phyloP scores from a whole-genome alignment of 192 early-diverging fungal species.

The Backusella tuberculispora region DNA sequence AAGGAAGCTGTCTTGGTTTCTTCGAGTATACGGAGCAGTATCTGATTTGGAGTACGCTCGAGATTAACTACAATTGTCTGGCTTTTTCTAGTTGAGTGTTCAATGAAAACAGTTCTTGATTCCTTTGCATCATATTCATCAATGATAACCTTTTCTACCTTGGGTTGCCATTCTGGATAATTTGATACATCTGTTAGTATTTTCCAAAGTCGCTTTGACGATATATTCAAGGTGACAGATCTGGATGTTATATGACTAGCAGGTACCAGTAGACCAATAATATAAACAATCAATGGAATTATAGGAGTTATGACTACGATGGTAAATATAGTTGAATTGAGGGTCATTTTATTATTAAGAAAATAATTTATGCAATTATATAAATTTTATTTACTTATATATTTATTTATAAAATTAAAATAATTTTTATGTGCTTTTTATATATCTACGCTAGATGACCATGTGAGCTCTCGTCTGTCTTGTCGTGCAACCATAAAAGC shows the following conservation, averaged over 20 bases:
- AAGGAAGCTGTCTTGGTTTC: constrained; percentile 22
- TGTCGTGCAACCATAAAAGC: neutral
- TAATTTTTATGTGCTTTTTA: neutral
- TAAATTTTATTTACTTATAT: neutral
- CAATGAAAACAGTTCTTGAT: constrained; percentile 24
- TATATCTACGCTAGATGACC: neutral
- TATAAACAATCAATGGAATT: constrained; percentile 33
- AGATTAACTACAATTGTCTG: constrained; percentile 27
- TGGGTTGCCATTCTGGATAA: constrained; percentile 34
- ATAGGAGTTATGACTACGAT: constrained; percentile 17
- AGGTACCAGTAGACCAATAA: constrained; percentile 33
- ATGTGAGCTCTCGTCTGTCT: neutral
- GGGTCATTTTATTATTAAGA: neutral
- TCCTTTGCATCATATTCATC: constrained; percentile 11
- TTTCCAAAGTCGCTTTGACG: constrained; percentile 26
- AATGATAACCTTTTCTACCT: constrained; percentile 23
- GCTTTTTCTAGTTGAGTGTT: constrained; percentile 30
- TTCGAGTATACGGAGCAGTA: constrained; percentile 31
- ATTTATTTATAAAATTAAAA: constrained; percentile 1
- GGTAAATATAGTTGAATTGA: neutral
- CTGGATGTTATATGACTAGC: constrained; percentile 32
- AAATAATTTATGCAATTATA: neutral
- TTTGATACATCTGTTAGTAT: constrained; percentile 30
- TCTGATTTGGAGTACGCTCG: constrained; percentile 21
- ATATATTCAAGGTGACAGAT: constrained; percentile 23